Base-by-base conservation (phyloP, 2,329 filamentous ascomycete species). In the Coniochaeta sp. region DNA sequence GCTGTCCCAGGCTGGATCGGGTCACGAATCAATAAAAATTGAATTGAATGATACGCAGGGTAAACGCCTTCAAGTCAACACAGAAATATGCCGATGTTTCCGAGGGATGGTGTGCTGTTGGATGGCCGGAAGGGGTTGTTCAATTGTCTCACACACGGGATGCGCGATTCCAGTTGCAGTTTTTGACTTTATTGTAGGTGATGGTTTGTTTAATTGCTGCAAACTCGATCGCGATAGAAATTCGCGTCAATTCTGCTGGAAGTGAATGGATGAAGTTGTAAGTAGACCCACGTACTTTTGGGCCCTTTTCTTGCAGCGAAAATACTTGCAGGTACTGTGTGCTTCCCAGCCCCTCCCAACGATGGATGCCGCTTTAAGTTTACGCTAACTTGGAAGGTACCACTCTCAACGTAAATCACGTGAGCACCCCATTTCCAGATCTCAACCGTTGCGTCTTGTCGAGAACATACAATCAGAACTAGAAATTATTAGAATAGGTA, bases 161-260 rank as follows among this genome's bases (percentile, higher is more conserved):
- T 42, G 38, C 38, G 38, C 20, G 38, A 42, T 42, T 42, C 38
- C 38, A 24, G 38, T 42, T 42, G 22, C 22, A 42, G 38, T 3
- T n/a, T n/a, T 26, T 30, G 27, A 30, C n/a, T 47, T 31, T 30
- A n/a, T 31, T 47, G n/a, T 26, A 46, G 42, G 14, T 22, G 26
- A 31, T 24, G 26, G 45, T 47, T 47, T 47, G 45, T 47, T 47
- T 47, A 47, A 47, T 30, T 31, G n/a, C n/a, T n/a, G 28, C 45
- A 47, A 31, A 31, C 45, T 31, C 26, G 45, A 47, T 47, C 45
- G 45, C 26, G 45, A 47, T 30, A 18, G 45, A 47, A 31, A 31
- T 47, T 47, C 45, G 45, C 45, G 45, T 47, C 45, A 31, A 30
- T 47, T 47, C 45, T 47, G 7, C 20, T 42, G 22, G 38, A 42